Conservation (phyloP, 176 grass and related monocot genomes). For the Carex littledalei region DNA sequence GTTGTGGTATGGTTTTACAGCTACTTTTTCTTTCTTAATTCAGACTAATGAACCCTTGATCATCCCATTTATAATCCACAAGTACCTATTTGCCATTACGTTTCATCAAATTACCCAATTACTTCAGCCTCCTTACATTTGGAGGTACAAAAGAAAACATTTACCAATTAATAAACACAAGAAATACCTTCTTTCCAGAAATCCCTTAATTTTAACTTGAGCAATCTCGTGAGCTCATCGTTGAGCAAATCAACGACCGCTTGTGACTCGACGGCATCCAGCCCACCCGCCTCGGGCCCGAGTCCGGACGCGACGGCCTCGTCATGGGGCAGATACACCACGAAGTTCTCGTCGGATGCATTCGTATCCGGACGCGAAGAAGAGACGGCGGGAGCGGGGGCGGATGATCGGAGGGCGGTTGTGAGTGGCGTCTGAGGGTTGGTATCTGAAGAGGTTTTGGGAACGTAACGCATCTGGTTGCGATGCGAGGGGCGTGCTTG, state of each 20-base stretch:
- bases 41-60: background rate
- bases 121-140: background rate
- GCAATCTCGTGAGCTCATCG: slow-evolving; percentile 51
- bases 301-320: slow-evolving; percentile 84
- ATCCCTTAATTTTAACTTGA: slow-evolving; percentile 53
- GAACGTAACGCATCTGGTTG: slow-evolving; percentile 43
- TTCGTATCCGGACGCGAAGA: background rate
- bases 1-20: background rate
- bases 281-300: slow-evolving; percentile 44
- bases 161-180: background rate
- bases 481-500: slow-evolving; percentile 20
- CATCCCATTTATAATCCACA: background rate
- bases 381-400: slow-evolving; percentile 23
- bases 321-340: slow-evolving; percentile 81
- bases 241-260: slow-evolving; percentile 85
- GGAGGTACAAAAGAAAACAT: background rate
- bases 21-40: background rate
- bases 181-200: slow-evolving; percentile 75
- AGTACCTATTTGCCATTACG: background rate
- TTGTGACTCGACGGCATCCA: slow-evolving; percentile 87
- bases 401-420: slow-evolving; percentile 50
- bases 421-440: slow-evolving; percentile 50
- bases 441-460: slow-evolving; percentile 33
- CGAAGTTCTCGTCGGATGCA: slow-evolving; percentile 34
- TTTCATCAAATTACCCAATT: background rate